phyloP scores from a whole-genome alignment of 768 basidiomycete species.

The Naganishia kalamii region DNA sequence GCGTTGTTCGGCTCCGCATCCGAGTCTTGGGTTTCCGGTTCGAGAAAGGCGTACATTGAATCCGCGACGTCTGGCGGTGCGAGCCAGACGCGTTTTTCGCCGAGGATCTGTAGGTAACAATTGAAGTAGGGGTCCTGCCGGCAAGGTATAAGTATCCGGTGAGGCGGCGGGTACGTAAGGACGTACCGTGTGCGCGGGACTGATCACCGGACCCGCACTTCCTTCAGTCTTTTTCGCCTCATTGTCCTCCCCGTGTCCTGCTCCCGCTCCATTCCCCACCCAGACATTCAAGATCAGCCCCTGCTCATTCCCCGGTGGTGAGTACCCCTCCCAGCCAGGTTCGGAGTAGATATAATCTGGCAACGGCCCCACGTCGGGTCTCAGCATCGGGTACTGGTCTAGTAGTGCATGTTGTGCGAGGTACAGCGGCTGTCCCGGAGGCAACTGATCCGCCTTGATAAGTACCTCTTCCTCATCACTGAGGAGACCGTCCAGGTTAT shows the following conservation, averaged over 20 bases:
- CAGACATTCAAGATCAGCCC: conserved; percentile 43
- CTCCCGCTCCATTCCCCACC: conserved; percentile 34
- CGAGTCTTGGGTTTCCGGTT: neutral
- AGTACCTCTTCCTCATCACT: neutral
- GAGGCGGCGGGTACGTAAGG: conserved; percentile 17
- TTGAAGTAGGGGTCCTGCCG: conserved; percentile 87
- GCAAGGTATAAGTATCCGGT: neutral
- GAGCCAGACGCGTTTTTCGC: conserved; percentile 84
- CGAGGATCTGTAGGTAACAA: conserved; percentile 81
- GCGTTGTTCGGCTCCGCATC: conserved; percentile 12
- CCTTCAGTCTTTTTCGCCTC: conserved; percentile 16
- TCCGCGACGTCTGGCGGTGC: conserved; percentile 58
- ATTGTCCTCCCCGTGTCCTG: conserved; percentile 34
- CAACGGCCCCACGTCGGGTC: conserved; percentile 60
- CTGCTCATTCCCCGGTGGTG: conserved; percentile 59
- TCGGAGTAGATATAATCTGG: conserved; percentile 83
- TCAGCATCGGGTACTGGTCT: conserved; percentile 71
- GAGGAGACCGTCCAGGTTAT: conserved; percentile 16
- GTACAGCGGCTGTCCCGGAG: conserved; percentile 50
- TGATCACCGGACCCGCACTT: conserved; percentile 55
- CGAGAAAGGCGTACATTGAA: conserved; percentile 55
- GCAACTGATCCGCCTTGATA: neutral
- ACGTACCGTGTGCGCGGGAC: conserved; percentile 83
- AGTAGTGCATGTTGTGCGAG: conserved; percentile 87
- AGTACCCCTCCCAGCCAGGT: conserved; percentile 55